These are phyloP conservation scores for Neoboletus brunneissimus DNA, from an alignment of 768 basidiomycete species.

Conservation along the genomic window DNA sequence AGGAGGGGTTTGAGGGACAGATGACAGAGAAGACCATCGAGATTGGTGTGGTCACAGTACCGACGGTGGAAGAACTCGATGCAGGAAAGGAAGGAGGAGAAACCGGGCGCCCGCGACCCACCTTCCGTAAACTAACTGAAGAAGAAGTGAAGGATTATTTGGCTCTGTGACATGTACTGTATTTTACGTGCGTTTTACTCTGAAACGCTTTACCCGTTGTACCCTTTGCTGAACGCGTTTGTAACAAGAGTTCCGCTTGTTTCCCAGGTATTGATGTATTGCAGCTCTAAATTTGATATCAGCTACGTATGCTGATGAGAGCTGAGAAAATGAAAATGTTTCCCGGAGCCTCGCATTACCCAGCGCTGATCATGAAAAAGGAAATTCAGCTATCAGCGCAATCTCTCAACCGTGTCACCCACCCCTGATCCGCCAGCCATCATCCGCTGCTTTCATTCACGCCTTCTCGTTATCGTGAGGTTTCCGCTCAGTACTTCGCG, in stretches of 20 bases:
- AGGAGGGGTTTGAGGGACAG: slow-evolving; percentile 99
- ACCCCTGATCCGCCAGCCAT: slow-evolving; percentile 29
- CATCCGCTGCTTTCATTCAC: slow-evolving; percentile 26
- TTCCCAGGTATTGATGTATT: too few relatives aligned
- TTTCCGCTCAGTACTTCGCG: slow-evolving; percentile 23
- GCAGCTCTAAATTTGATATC: slow-evolving; percentile 6
- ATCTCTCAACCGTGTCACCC: slow-evolving; percentile 19
- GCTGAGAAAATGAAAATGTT: slow-evolving; percentile 3
- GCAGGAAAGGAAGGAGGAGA: slow-evolving; percentile 67
- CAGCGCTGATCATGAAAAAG: slow-evolving; percentile 30
- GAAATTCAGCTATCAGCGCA: slow-evolving; percentile 11
- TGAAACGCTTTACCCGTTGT: slow-evolving; percentile 8
- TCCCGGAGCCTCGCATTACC: slow-evolving; percentile 9
- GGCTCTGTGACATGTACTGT: slow-evolving; percentile 57
- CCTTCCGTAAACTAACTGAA: slow-evolving; percentile 93
- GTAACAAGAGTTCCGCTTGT: not conserved
- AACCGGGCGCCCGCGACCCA: slow-evolving; percentile 73
- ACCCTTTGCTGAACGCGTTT: slow-evolving; percentile 16
- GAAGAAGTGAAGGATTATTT: slow-evolving; percentile 97
- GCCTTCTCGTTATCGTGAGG: slow-evolving; percentile 32
- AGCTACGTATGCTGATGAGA: slow-evolving; percentile 6
- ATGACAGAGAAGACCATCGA: slow-evolving; percentile 99
- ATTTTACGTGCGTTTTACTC: slow-evolving; percentile 32
- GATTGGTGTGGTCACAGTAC: slow-evolving; percentile 93
- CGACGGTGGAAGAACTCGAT: slow-evolving; percentile 56